Evolutionary conservation across 257 asterid species (phyloP).

Genomic region (Penstemon davidsonii): DNA sequence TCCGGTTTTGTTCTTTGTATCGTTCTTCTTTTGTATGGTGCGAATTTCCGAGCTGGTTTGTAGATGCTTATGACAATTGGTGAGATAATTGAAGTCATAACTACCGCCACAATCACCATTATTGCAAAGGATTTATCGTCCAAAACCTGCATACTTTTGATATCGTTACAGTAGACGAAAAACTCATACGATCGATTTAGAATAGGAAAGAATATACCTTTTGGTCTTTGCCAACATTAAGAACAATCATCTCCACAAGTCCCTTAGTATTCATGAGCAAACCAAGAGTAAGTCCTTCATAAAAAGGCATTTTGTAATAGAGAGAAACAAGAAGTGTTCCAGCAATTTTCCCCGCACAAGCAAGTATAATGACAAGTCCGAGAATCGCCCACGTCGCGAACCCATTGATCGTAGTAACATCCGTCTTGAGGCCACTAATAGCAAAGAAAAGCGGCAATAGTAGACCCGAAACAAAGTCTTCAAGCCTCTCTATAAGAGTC

Average conservation of each 20-base stretch:
- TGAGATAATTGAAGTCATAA: slow-evolving; percentile 68
- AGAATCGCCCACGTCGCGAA: slow-evolving; percentile 60
- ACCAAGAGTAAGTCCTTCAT: slow-evolving; percentile 88
- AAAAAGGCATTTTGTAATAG: slow-evolving; percentile 70
- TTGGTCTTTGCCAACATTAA: slow-evolving; percentile 95
- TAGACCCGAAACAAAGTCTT: slow-evolving; percentile 88
- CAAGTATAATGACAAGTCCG: slow-evolving; percentile 54
- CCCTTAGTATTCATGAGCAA: slow-evolving; percentile 95
- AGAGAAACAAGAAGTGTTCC: slow-evolving; percentile 77
- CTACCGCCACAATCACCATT: slow-evolving; percentile 75
- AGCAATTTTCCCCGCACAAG: slow-evolving; percentile 77
- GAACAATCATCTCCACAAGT: slow-evolving; percentile 89
- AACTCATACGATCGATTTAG: too few species aligned
- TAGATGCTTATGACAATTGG: slow-evolving; percentile 66
- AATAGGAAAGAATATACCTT: slow-evolving; percentile 40
- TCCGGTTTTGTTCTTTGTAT: slow-evolving; percentile 62
- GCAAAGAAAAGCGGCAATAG: slow-evolving; percentile 86
- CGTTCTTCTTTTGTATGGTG: slow-evolving; percentile 68
- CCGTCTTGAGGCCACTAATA: slow-evolving; percentile 83
- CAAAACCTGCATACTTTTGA: slow-evolving; percentile 47
- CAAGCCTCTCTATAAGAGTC: slow-evolving; percentile 73
- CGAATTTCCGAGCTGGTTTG: slow-evolving; percentile 61
- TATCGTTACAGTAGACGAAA: not conserved
- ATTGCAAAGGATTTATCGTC: slow-evolving; percentile 79
- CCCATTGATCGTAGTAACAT: slow-evolving; percentile 50